Base-by-base conservation (phyloP, 192 early-diverging fungal species). In the Paraglomus occultum region DNA sequence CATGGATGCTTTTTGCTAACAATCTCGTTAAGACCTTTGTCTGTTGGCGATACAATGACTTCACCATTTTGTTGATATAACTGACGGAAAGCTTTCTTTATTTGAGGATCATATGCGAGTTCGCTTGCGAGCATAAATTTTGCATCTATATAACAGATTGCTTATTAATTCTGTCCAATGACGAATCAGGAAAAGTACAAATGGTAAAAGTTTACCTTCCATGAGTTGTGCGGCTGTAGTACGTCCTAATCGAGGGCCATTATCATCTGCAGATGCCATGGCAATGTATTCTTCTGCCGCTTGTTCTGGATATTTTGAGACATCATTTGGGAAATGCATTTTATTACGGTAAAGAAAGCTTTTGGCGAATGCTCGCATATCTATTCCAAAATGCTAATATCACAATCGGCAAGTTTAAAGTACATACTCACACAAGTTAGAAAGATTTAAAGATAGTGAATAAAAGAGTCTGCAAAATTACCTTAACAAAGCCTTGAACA, bases 1-100 rank as follows among this genome's bases (percentile, higher is more conserved):
- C 88, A 92, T 1, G 90, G 84, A 67, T 97, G 94, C 11, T 85
- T 77, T 10, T 83, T 83, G 49, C 92, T 88, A 31, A 31, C 31
- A 63, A 99, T 94, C 64, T 88, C 88, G 39, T 66, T 79, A 31
- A 79, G 71, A 0, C 95, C 96, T 61, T 88, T 89, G 42, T 90
- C 88, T 2, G 95, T 99, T 2, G 95, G 92, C 23, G 77, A 83
- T 23, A 93, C 89, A 31, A 83, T 80, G 11, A 96, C 82, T 40
- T 84, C 82, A 38, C 88, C 92, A 61, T 89, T 77, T 17, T 75
- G 73, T 61, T 83, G 81, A 77, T 88, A 95, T 39, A 89, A 85
- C 40, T 77, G 71, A 18, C 95, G 88, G 50, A 96, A 80, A 54
- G 87, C 89, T 10, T 85, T 87, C 9, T 93, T 82, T 14, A 97